Base-by-base conservation (phyloP, 129 eudicot genomes). In the Artemisia annua region DNA sequence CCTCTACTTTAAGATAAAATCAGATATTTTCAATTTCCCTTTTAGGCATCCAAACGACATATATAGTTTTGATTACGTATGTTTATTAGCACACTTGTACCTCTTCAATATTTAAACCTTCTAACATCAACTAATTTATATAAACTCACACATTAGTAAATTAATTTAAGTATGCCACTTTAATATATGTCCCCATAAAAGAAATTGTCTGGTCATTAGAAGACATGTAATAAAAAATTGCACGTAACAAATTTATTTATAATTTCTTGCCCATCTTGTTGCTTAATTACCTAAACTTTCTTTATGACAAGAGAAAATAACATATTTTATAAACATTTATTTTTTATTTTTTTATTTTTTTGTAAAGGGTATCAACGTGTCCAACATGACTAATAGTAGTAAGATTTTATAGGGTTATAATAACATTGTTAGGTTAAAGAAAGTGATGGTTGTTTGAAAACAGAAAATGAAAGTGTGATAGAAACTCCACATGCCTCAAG, bases 381-480 rank as follows among this genome's bases (percentile, higher is more conserved):
- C 49, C 63, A 55, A 22, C 66, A 66, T 63, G 63, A 54, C 7
- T n/a, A 48, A 28, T 48, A 12, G 59, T n/a, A 15, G 74, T 48
- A 67, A 55, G 44, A 49, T 30, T 30, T 30, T 30, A 30, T 30
- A 30, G 35, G 66, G 48, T 67, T 46, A 67, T 67, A 48, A 75
- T 46, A 66, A 28, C 35, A 48, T 18, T 56, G 73, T 67, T 67
- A 76, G 80, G 80, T 76, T 43, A 39, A 56, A 48, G 80, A 58
- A 59, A 67, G 51, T 16, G 69, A 76, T 49, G 46, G 2, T 26
- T 26, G 30, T 26, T 26, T 26, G 30, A 26, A 26, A 2, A 26
- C 4, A n/a, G 1, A 26, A 26, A 26, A 24, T 2, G 0, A n/a
- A n/a, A n/a, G n/a, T n/a, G n/a, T n/a, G n/a, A n/a, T n/a, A 26